A percentile compares a stretch with the other conserved stretches of the same genome.
These are phyloP conservation scores for Gentiana dahurica DNA, from an alignment of 257 asterid species.

Conservation along the genomic window DNA sequence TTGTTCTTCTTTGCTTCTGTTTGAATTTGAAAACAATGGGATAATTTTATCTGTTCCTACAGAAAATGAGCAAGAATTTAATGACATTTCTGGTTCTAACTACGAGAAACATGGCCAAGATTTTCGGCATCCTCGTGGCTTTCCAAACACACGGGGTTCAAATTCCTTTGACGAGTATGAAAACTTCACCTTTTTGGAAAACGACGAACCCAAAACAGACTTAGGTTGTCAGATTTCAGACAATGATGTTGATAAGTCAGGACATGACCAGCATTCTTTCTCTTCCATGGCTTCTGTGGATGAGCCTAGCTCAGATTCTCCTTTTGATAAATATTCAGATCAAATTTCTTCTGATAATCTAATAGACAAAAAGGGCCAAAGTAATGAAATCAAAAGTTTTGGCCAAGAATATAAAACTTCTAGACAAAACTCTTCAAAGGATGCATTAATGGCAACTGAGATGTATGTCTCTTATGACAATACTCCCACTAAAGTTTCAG, in stretches of 20 bases:
- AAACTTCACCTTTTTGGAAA: constrained; percentile 13
- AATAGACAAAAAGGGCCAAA: constrained; percentile 28
- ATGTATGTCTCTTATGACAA: constrained; percentile 53
- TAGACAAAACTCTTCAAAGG: constrained; percentile 42
- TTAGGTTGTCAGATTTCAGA: constrained; percentile 31
- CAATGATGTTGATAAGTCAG: constrained; percentile 33
- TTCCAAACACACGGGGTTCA: constrained; percentile 21
- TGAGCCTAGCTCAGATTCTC: constrained; percentile 34
- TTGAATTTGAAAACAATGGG: constrained; percentile 49
- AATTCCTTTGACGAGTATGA: constrained; percentile 31
- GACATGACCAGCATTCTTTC: constrained; percentile 34
- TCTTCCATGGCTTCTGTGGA: constrained; percentile 40
- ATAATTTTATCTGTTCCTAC: constrained; percentile 35
- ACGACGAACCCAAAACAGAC: constrained; percentile 19
- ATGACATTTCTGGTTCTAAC: constrained; percentile 34
- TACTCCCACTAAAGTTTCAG: constrained; percentile 33
- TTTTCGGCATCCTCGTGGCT: constrained; percentile 19
- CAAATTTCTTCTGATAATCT: constrained; percentile 25
- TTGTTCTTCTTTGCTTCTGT: constrained; percentile 58
- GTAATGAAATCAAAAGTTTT: constrained; percentile 36
- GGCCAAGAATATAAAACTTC: no score
- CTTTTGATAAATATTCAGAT: constrained; percentile 20
- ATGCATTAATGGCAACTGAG: constrained; percentile 50
- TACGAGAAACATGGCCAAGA: constrained; percentile 23
- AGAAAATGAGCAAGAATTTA: constrained; percentile 33